These are phyloP conservation scores for Moesziomyces globuligerus DNA, from an alignment of 1,284 basidiomycete genomes.

Conservation along the genomic window DNA sequence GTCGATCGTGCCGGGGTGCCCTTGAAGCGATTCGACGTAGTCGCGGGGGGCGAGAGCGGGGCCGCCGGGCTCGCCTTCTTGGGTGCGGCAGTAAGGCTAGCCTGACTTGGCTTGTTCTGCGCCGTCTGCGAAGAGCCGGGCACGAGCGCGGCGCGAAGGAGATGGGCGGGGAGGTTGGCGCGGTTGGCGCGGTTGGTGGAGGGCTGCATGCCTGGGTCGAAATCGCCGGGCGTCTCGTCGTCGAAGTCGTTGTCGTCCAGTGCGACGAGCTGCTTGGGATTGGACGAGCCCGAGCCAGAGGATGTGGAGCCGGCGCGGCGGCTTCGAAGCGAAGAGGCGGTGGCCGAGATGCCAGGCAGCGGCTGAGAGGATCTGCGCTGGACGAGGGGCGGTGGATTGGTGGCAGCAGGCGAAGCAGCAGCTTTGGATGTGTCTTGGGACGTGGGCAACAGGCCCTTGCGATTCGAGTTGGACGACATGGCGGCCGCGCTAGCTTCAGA, in stretches of 20 bases:
- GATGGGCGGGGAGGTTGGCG: constrained; percentile 7
- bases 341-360: constrained; percentile 62
- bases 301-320: constrained; percentile 45
- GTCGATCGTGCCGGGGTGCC: constrained; percentile 63
- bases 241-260: constrained; percentile 58
- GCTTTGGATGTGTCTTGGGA: constrained; percentile 21
- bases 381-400: constrained; percentile 22
- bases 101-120: constrained; percentile 8
- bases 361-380: constrained; percentile 51
- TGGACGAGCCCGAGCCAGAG: constrained; percentile 16
- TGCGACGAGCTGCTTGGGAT: constrained; percentile 14
- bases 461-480: constrained; percentile 38
- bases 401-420: neutral
- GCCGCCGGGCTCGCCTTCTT: constrained; percentile 17
- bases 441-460: constrained; percentile 50
- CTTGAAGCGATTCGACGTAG: constrained; percentile 51
- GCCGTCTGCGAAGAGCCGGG: constrained; percentile 14
- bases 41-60: constrained; percentile 35
- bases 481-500: neutral
- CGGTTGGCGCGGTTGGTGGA: constrained; percentile 22
- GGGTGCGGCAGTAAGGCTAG: constrained; percentile 2
- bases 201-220: constrained; percentile 41
- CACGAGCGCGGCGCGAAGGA: constrained; percentile 27
- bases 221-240: constrained; percentile 57
- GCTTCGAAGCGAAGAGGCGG: constrained; percentile 59